Conservation (phyloP, 2,329 filamentous ascomycete species). For the Arthroderma sp. region DNA sequence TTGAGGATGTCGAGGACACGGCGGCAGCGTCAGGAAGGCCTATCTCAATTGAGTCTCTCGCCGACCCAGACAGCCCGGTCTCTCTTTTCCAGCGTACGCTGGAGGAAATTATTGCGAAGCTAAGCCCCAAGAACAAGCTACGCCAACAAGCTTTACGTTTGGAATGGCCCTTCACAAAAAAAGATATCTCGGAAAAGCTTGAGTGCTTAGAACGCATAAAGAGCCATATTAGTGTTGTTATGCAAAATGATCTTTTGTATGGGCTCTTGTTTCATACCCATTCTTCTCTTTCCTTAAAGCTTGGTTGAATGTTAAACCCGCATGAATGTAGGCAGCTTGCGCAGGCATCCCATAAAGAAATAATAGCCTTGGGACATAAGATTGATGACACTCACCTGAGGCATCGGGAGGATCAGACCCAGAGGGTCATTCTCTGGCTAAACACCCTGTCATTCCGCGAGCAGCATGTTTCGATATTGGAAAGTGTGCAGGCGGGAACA, state of each 20-base stretch:
- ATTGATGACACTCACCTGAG: neutral
- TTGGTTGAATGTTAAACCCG: neutral
- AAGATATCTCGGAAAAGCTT: neutral
- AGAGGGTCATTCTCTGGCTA: neutral
- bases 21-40: too few species aligned
- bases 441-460: neutral
- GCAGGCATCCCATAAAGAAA: neutral
- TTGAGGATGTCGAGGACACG: neutral
- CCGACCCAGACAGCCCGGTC: neutral
- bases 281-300: neutral
- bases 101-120: neutral
- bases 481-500: neutral
- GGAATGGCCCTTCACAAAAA: neutral
- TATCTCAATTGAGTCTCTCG: neutral
- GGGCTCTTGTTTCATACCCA: neutral
- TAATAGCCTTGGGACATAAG: neutral
- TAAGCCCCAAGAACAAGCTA: neutral
- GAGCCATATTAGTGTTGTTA: neutral
- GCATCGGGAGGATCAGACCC: neutral
- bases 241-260: neutral
- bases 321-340: neutral
- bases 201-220: neutral
- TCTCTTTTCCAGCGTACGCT: neutral
- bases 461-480: neutral
- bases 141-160: neutral